These are phyloP conservation scores for Hebeloma cylindrosporum DNA, from an alignment of 768 basidiomycete genomes.

Conservation along the genomic window DNA sequence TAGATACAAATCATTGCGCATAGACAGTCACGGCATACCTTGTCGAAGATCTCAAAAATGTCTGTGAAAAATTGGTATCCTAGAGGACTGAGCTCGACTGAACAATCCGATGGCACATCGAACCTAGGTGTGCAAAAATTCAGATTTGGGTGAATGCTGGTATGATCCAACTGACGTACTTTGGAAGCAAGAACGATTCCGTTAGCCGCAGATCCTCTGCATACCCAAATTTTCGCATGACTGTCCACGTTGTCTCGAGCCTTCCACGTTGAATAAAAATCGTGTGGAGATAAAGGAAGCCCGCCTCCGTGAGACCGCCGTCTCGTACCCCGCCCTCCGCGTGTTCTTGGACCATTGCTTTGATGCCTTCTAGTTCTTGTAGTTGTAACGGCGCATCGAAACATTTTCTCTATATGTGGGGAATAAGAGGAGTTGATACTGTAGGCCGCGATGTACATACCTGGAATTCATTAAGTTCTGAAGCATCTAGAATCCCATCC, in stretches of 20 bases:
- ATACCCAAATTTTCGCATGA: slow-evolving; percentile 92
- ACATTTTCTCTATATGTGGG: slow-evolving; percentile 77
- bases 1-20: background rate
- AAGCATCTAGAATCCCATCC: slow-evolving; percentile 85
- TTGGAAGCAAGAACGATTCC: slow-evolving; percentile 85
- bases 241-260: slow-evolving; percentile 97
- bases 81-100: slow-evolving; percentile 90
- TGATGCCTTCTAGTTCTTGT: slow-evolving; percentile 96
- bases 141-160: too few species aligned
- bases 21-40: slow-evolving; percentile 47
- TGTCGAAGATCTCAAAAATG: slow-evolving; percentile 93
- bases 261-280: slow-evolving; percentile 95
- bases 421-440: background rate
- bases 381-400: slow-evolving; percentile 90
- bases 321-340: slow-evolving; percentile 73
- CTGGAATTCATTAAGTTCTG: slow-evolving; percentile 97
- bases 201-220: slow-evolving; percentile 90
- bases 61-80: slow-evolving; percentile 98
- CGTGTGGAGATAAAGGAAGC: slow-evolving; percentile 93
- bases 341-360: slow-evolving; percentile 83
- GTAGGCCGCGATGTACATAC: slow-evolving; percentile 38
- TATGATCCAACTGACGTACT: slow-evolving; percentile 64
- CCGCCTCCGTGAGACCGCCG: slow-evolving; percentile 85
- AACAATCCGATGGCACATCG: slow-evolving; percentile 91
- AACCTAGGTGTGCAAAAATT: slow-evolving; percentile 51